A percentile compares a stretch with the other conserved stretches of the same genome.
Evolutionary conservation across 1,139 yeast genomes (phyloP).

Genomic region (Magnusiomyces clavatus): DNA sequence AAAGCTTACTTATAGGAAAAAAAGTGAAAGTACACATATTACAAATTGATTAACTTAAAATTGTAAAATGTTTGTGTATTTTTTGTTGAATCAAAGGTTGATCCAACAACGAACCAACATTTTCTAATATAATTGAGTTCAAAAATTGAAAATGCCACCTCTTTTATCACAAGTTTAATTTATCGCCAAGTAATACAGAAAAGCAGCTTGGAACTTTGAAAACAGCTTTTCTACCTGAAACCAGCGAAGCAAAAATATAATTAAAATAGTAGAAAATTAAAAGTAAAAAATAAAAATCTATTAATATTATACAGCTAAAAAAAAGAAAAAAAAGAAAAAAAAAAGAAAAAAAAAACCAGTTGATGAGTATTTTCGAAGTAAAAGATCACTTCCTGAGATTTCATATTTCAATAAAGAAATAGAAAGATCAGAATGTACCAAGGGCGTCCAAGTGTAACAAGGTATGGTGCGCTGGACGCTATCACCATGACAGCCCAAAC

Average conservation of each 20-base stretch:
- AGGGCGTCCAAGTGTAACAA: conserved; percentile 33
- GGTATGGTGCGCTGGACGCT: conserved; percentile 33
- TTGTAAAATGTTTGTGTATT: no score
- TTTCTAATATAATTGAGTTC: background rate
- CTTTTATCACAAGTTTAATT: conserved; percentile 3
- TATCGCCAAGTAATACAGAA: conserved; percentile 8
- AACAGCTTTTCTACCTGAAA: conserved; percentile 3
- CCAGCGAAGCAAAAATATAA: background rate
- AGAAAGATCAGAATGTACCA: conserved; percentile 26
- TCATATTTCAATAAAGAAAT: conserved; percentile 3
- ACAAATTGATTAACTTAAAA: no score
- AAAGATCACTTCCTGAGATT: background rate
- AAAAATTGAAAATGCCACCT: conserved; percentile 1
- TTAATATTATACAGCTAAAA: no score
- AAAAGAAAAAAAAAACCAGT: background rate
- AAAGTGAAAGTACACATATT: no score
- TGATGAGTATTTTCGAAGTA: background rate
- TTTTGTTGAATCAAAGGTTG: no score
- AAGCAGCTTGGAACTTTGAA: background rate
- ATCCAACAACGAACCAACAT: background rate
- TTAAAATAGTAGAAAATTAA: no score
- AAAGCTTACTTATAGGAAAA: background rate
- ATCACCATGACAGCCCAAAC: conserved; percentile 33
- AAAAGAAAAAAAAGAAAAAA: background rate
- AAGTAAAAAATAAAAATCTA: no score